Percentiles rank a stretch among this genome's conserved stretches.
These are phyloP conservation scores for Phytomonas sp. DNA, from an alignment of 208 protist species.

Conservation along the genomic window DNA sequence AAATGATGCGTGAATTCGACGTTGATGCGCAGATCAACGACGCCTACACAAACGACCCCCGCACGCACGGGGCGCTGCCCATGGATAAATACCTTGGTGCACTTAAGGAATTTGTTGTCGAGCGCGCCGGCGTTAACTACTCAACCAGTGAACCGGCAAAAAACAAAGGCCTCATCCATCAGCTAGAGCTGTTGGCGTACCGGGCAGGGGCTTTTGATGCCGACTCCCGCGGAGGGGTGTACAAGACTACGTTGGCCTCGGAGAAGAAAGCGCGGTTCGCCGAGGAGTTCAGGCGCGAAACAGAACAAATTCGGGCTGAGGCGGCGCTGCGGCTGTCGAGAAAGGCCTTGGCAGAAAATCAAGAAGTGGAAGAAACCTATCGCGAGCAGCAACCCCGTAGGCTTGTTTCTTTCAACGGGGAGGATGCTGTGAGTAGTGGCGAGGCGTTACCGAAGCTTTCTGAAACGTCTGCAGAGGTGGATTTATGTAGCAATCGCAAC, in stretches of 20 bases:
- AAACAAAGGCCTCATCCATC: conserved; percentile 77
- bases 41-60: conserved; percentile 66
- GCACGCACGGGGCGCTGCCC: conserved; percentile 59
- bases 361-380: not conserved
- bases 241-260: conserved; percentile 48
- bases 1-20: conserved; percentile 73
- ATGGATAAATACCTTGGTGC: conserved; percentile 72
- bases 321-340: conserved; percentile 25
- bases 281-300: conserved; percentile 48
- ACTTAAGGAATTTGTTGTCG: conserved; percentile 72
- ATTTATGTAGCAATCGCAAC: not conserved
- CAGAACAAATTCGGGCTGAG: conserved; percentile 55
- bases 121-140: conserved; percentile 58
- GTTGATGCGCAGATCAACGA: conserved; percentile 58
- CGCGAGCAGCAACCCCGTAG: not conserved
- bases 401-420: conserved; percentile 4
- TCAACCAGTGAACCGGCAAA: conserved; percentile 56
- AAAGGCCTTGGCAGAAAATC: not conserved
- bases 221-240: conserved; percentile 36
- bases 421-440: not conserved
- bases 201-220: conserved; percentile 50
- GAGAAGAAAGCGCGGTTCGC: conserved; percentile 75
- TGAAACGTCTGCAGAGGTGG: not conserved
- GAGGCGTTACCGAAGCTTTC: not conserved
- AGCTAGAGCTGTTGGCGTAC: conserved; percentile 56